These are phyloP conservation scores for Fusarium sp. DNA, from an alignment of 2,329 filamentous ascomycete species.

Conservation along the genomic window DNA sequence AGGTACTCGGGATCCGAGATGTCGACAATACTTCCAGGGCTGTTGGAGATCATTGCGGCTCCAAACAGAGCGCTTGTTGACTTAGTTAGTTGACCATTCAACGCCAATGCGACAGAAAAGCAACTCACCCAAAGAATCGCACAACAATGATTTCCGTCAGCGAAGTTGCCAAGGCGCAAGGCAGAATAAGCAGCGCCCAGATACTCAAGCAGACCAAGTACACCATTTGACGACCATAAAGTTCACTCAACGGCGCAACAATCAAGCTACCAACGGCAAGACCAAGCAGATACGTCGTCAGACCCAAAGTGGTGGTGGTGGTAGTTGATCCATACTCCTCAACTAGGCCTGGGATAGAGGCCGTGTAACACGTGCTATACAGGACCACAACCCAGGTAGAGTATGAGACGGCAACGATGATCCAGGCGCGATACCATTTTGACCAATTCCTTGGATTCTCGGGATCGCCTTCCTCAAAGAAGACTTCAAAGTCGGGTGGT, in stretches of 20 bases:
- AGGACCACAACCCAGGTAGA: constrained; percentile 65
- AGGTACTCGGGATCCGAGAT: constrained; percentile 81
- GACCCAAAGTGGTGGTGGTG: constrained; percentile 73
- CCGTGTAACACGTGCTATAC: constrained; percentile 81
- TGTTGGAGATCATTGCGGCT: constrained; percentile 81
- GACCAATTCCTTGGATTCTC: constrained; percentile 75
- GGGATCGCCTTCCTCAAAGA: constrained; percentile 70
- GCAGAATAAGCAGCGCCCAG: constrained; percentile 74
- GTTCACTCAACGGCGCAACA: constrained; percentile 75
- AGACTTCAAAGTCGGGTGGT: constrained; percentile 72
- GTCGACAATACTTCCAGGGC: constrained; percentile 83
- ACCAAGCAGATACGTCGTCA: constrained; percentile 80
- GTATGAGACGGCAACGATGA: constrained; percentile 55
- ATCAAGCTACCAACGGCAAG: constrained; percentile 75
- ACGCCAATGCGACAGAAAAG: not conserved
- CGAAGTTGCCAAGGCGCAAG: constrained; percentile 73
- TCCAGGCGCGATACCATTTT: constrained; percentile 55
- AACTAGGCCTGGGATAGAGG: constrained; percentile 72
- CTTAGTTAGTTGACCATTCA: not conserved
- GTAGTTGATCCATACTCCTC: constrained; percentile 67
- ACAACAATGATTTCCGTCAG: constrained; percentile 72
- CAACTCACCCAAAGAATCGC: constrained; percentile 71
- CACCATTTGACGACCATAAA: constrained; percentile 72
- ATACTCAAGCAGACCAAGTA: constrained; percentile 70
- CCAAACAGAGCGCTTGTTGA: constrained; percentile 58